Evolutionary conservation across 257 asterid species (phyloP), one percentile per base, ranked within the genome.

Genomic region (Fraxinus anomala): DNA sequence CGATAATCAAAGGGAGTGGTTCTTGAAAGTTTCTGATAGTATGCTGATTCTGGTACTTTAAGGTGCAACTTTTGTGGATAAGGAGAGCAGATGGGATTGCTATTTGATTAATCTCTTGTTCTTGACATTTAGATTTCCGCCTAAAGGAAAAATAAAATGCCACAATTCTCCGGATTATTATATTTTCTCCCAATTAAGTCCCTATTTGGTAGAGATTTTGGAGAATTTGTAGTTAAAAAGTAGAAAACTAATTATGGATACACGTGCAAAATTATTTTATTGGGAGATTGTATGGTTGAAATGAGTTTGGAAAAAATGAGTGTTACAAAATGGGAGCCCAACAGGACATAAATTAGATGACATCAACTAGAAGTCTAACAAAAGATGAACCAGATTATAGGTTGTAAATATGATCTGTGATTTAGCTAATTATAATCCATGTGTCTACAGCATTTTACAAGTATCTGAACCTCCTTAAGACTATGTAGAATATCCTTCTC

Each of bases 1-100:
- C 37, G 74, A 70, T 19, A 36, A 70, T 13, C 54, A 70, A 33
- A 70, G 47, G 74, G 33, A 31, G 33, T 31, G 69, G 16, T 63
- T 63, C 31, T 63, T 63, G 4, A 3, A 26, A 63, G 31, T n/a
- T 63, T 63, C 63, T 7, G 6, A 5, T 19, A 54, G 54, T 9
- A 63, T 63, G 69, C 69, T 63, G 3, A 61, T 23, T 61, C 33
- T 14, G 3, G 33, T 63, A 63, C 19, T n/a, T 63, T 24, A 6
- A 63, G 34, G 19, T 63, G 24, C 31, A 9, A 63, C 69, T 63
- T 24, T 24, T 63, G 16, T 24, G 69, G 69, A 24, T 63, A 24
- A 63, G 31, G 26, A 19, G 31, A 63, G 34, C 16, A 23, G 1
- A 63, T 10, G 34, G 6, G 6, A 9, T 34, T 11, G 17, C 69